Evolutionary conservation across 768 basidiomycete species (phyloP), one percentile per base, ranked within the genome.

Genomic region (Hydnum rufescens): DNA sequence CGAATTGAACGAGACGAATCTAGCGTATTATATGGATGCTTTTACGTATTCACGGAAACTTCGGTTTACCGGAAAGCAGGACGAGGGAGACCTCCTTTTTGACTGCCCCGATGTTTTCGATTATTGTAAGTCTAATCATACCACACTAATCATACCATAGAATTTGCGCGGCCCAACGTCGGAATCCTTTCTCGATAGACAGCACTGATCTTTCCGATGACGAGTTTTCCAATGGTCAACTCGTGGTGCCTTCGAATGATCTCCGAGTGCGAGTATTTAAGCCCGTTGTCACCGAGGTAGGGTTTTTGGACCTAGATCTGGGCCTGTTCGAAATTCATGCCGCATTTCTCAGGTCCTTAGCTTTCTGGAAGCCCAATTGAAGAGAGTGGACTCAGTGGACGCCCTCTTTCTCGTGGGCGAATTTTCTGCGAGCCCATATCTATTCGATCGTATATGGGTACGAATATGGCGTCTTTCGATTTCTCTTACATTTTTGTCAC

Each of bases 11-110:
- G 67, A 76, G 3, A 78, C 82, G 18, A 84, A 82, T 57, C 64
- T 87, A 59, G 84, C 84, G 3, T 84, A 83, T 67, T 88, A 87
- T 63, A 85, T 63, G 56, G 80, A 86, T 59, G 76, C 82, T 4
- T 92, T 89, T 60, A 82, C 82, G 57, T 84, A 90, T 65, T 82
- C 83, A 6, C 85, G 90, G 62, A 90, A 90, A 64, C 67, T 88
- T 46, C 73, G 72, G 29, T 92, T 83, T 61, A 67, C 63, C 55
- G 87, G 88, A 18, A 69, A 77, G 46, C 61, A 63, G 18, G 87
- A 90, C 61, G 88, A 90, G 60, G 77, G 84, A 28, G 79, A 75
- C 53, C 89, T 89, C 67, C 77, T 84, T 62, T 90, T 89, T 64
- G 87, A 78, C 30, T 88, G 84, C 64, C 90, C 89, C 71, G 89